Conservation (phyloP, 805 yeast genomes). For the Wickerhamomyces xylosicus region DNA sequence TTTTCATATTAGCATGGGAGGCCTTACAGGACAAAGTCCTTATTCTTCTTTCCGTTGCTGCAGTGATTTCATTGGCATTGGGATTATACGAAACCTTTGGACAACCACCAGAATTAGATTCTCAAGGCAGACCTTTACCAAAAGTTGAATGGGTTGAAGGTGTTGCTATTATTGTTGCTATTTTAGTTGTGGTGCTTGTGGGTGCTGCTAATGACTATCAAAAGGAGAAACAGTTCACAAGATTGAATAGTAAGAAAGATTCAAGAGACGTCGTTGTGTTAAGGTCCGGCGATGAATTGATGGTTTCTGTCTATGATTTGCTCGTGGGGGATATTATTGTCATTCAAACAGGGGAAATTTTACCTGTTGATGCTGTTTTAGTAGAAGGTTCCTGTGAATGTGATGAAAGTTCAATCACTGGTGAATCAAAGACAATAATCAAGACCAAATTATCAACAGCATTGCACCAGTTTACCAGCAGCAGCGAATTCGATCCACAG, state of each 20-base stretch:
- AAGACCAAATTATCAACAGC: conserved; percentile 47
- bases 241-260: conserved; percentile 78
- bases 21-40: conserved; percentile 90
- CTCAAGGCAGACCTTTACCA: conserved; percentile 67
- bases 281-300: conserved; percentile 57
- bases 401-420: conserved; percentile 90
- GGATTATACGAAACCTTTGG: conserved; percentile 93
- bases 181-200: conserved; percentile 80
- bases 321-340: conserved; percentile 78
- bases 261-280: conserved; percentile 72
- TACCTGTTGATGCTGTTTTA: conserved; percentile 81
- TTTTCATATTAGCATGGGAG: conserved; percentile 59
- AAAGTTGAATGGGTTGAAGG: conserved; percentile 98
- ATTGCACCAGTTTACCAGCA: conserved; percentile 18
- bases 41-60: conserved; percentile 75
- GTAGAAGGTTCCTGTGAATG: conserved; percentile 70
- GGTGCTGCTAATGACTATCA: conserved; percentile 96
- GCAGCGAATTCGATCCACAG: conserved; percentile 12
- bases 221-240: conserved; percentile 87
- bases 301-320: conserved; percentile 63
- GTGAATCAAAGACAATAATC: conserved; percentile 79
- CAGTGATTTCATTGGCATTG: conserved; percentile 76
- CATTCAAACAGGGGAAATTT: conserved; percentile 87
- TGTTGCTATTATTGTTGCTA: conserved; percentile 91
- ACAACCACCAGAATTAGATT: conserved; percentile 66